Conservation (phyloP, 768 basidiomycete species). For the Tricholoma flavovirens region DNA sequence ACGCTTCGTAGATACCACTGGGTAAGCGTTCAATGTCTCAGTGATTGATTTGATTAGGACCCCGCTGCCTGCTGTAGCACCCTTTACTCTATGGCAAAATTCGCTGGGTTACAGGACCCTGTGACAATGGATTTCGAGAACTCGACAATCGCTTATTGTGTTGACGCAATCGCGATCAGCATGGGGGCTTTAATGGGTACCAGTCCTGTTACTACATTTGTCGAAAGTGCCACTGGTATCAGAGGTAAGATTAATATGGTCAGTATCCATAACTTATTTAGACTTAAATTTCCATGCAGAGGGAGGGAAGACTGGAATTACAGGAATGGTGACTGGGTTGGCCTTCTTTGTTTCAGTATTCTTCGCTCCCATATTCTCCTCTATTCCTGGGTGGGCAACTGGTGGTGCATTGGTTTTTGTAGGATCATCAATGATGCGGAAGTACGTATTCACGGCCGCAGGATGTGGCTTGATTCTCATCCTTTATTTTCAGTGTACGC, state of each 20-base stretch:
- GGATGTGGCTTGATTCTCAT: background rate
- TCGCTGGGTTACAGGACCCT: slow-evolving; percentile 78
- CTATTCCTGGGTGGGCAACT: slow-evolving; percentile 83
- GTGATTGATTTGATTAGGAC: background rate
- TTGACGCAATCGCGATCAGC: slow-evolving; percentile 75
- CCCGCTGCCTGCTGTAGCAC: slow-evolving; percentile 50
- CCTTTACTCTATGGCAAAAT: slow-evolving; percentile 87
- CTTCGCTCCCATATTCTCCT: slow-evolving; percentile 85
- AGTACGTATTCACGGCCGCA: slow-evolving; percentile 33
- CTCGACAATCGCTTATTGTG: slow-evolving; percentile 75
- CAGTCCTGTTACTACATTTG: slow-evolving; percentile 76
- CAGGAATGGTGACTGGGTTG: slow-evolving; percentile 65
- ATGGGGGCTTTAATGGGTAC: slow-evolving; percentile 79
- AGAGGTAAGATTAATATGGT: slow-evolving; percentile 35
- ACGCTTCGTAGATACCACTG: slow-evolving; percentile 53
- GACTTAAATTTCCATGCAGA: slow-evolving; percentile 32
- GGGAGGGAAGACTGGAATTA: slow-evolving; percentile 84
- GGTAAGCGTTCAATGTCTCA: slow-evolving; percentile 20
- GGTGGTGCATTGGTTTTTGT: slow-evolving; percentile 82
- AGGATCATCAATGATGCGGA: slow-evolving; percentile 85
- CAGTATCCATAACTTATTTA: no score
- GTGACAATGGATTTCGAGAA: slow-evolving; percentile 84
- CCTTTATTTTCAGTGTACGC: slow-evolving; percentile 42
- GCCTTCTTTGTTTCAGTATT: slow-evolving; percentile 82
- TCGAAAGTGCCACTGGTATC: slow-evolving; percentile 81